These are phyloP conservation scores for Helotiales sp. DNA, from an alignment of 2,329 filamentous ascomycete genomes.

Conservation along the genomic window DNA sequence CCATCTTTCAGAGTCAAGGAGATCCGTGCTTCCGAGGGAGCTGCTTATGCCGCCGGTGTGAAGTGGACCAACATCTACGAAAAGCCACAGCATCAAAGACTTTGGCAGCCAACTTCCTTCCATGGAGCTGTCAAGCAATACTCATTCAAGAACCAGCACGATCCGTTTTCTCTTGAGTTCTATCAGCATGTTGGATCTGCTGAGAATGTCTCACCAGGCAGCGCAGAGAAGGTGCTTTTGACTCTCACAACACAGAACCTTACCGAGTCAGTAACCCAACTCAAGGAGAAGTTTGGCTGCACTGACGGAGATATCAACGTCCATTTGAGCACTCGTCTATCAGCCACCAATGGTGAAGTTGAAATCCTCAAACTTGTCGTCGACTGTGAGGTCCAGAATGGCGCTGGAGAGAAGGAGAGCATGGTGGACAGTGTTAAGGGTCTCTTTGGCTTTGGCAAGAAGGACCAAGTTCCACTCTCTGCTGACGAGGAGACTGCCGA, in stretches of 20 bases:
- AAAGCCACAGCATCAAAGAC: conserved; percentile 76
- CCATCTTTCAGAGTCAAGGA: conserved; percentile 98
- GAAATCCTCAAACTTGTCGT: conserved; percentile 77
- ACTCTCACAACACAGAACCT: conserved; percentile 81
- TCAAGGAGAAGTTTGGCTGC: conserved; percentile 78
- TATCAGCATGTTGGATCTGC: conserved; percentile 69
- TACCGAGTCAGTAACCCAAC: conserved; percentile 77
- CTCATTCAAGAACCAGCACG: conserved; percentile 78
- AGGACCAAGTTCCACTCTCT: conserved; percentile 73
- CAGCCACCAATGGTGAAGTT: conserved; percentile 76
- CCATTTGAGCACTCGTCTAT: conserved; percentile 77
- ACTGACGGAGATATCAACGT: conserved; percentile 77
- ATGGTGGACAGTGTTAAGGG: conserved; percentile 96
- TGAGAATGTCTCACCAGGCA: conserved; percentile 48
- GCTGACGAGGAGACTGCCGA: conserved; percentile 61
- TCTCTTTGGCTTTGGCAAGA: conserved; percentile 92
- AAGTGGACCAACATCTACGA: conserved; percentile 73
- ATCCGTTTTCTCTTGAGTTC: conserved; percentile 76
- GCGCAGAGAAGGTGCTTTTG: conserved; percentile 64
- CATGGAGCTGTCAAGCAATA: conserved; percentile 83
- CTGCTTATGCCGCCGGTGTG: conserved; percentile 74
- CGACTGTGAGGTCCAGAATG: conserved; percentile 77
- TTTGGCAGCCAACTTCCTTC: conserved; percentile 80
- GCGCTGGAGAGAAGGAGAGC: conserved; percentile 69
- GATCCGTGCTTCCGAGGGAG: conserved; percentile 80